Base-by-base conservation (phyloP, 2,329 filamentous ascomycete species). In the Colletotrichum sp. region DNA sequence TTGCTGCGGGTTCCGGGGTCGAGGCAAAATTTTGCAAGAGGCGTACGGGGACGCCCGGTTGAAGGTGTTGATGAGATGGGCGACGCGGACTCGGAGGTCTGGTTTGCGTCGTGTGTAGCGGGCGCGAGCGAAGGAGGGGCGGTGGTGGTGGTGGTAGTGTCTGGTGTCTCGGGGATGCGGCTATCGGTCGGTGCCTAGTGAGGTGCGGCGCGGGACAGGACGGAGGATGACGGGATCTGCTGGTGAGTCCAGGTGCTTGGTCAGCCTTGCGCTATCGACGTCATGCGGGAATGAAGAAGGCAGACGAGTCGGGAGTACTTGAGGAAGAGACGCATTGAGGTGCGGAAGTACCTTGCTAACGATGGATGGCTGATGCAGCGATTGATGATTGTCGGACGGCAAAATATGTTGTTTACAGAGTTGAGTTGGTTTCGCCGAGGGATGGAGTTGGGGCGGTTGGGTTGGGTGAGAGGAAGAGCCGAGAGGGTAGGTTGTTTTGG, bases 241-340 rank as follows among this genome's bases (percentile, higher is more conserved):
- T n/a, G 68, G 39, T 72, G 60, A 43, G 36, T 30, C 18, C 14
- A 73, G 55, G 55, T 16, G 18, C 32, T 69, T 68, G 18, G 64
- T 76, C 70, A 76, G 74, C 74, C 74, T 74, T 64, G 70, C 65
- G 74, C 74, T 65, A 26, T 60, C 24, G 71, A 76, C 74, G 74
- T 76, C 74, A 76, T 76, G 70, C 21, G 59, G 12, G 9, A 61
- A 36, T 52, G 12, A 34, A 13, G 26, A 48, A n/a, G 18, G 13
- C 18, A 32, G 26, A 64, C 18, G 18, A 34, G 21, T 18, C 43
- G 39, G 26, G 64, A 48, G 14, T 21, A 30, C 34, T 24, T 57
- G 28, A 34, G 32, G 65, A 55, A 57, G 26, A 5, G 30, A 32
- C 48, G 28, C 18, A 52, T n/a, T 32, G 14, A 30, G 30, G 39